Base-by-base conservation (phyloP, 192 early-diverging fungal species). In the Rhizoclosmatium globosum region DNA sequence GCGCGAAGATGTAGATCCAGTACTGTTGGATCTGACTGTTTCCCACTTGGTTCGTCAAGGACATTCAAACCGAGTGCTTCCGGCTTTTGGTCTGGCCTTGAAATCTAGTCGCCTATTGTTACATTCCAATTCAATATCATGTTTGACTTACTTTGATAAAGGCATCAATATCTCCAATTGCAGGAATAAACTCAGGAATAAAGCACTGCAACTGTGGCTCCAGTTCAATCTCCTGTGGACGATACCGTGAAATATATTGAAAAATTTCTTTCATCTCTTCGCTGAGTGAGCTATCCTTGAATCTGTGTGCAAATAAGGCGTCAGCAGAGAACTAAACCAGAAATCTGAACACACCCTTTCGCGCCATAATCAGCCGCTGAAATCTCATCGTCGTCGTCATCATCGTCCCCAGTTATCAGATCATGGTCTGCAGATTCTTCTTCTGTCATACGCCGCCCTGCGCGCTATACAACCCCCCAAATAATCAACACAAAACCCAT, bases 151-250 rank as follows among this genome's bases (percentile, higher is more conserved):
- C 88, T 79, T 90, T 90, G 48, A 91, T 88, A 68, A 91, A 89
- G 4, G 90, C 89, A 61, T 91, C 90, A 82, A 91, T 90, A 73
- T 91, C 90, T 13, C 90, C 90, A 57, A 91, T 89, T 3, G 87
- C 83, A 2, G 90, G 89, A 66, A 91, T 89, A 64, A 77, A 90
- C 56, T 91, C 90, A 9, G 90, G 90, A 23, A 91, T 77, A 68
- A 91, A 91, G 4, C 86, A 80, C 67, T 87, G 84, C 15, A 91
- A 59, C 66, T 85, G 71, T 2, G 86, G 81, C 38, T 91, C 87
- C 15, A 91, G 78, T 11, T 91, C 89, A 1, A 80, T 80, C 41
- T 91, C 85, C 41, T 89, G 83, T 41, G 90, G 89, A 76, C 81
- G 82, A 70, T 87, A 91, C 44, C 82, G 79, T 2, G 56, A 46